phyloP scores from a whole-genome alignment of 768 basidiomycete genomes.

The Steccherinum ochraceum region DNA sequence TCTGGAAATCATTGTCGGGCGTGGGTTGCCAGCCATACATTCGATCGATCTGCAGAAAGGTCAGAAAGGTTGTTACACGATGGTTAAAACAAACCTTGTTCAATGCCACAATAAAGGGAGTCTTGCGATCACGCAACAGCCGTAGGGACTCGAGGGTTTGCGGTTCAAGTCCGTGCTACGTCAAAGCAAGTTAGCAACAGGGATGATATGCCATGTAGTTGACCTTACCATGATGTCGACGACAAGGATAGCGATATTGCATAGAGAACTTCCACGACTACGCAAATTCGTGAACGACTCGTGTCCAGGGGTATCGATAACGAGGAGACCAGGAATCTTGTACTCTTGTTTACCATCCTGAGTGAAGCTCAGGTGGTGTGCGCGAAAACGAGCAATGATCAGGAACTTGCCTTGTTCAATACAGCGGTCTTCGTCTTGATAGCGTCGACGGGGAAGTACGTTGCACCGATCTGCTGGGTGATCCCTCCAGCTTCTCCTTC shows the following conservation, averaged over 20 bases:
- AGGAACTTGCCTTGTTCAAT: constrained; percentile 66
- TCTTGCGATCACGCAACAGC: constrained; percentile 85
- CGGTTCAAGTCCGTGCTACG: constrained; percentile 94
- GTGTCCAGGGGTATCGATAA: constrained; percentile 99
- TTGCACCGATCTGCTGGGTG: constrained; percentile 99
- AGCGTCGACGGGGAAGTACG: constrained; percentile 95
- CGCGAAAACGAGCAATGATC: too few relatives aligned
- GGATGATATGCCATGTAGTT: background rate
- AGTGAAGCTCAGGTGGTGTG: background rate
- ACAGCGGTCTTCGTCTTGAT: constrained; percentile 91
- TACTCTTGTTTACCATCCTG: constrained; percentile 83
- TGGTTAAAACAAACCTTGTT: constrained; percentile 65
- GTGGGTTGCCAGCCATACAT: constrained; percentile 92
- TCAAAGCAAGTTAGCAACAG: background rate
- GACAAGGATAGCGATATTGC: constrained; percentile 98
- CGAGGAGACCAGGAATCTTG: constrained; percentile 91
- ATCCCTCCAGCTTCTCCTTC: constrained; percentile 99
- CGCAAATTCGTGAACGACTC: constrained; percentile 98
- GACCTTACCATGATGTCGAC: constrained; percentile 91
- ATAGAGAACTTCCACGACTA: constrained; percentile 90
- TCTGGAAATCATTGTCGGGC: constrained; percentile 88
- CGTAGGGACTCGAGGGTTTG: constrained; percentile 96
- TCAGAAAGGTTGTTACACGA: constrained; percentile 3
- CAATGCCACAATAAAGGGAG: constrained; percentile 96
- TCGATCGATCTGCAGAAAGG: constrained; percentile 76